Evolutionary conservation across 108 stramenopile genomes (phyloP).

Genomic region (Skeletonema potamos): DNA sequence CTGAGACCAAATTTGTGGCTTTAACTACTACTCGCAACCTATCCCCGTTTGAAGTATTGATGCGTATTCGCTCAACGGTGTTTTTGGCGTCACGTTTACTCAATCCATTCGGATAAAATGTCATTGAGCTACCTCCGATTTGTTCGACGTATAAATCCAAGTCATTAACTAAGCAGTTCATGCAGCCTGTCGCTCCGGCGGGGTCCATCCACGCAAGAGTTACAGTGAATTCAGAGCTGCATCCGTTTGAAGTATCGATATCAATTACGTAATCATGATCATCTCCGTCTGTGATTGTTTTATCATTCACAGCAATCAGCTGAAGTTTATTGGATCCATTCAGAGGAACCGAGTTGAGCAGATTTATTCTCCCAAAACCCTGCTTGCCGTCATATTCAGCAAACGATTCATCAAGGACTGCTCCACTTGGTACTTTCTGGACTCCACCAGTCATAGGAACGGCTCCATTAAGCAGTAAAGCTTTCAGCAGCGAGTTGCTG

Average conservation of each 20-base stretch:
- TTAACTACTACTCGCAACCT: slow-evolving; percentile 20
- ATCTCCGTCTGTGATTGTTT: slow-evolving; percentile 14
- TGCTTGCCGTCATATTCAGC: slow-evolving; percentile 52
- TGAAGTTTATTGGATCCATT: slow-evolving; percentile 25
- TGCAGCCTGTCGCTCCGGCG: slow-evolving; percentile 47
- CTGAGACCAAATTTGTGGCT: slow-evolving; percentile 24
- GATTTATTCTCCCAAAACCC: slow-evolving; percentile 53
- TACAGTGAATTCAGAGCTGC: slow-evolving; percentile 34
- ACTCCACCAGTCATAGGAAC: slow-evolving; percentile 45
- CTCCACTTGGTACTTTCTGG: slow-evolving; percentile 36
- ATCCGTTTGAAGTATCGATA: slow-evolving; percentile 25
- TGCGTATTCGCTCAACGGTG: slow-evolving; percentile 45
- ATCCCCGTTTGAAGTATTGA: slow-evolving; percentile 12
- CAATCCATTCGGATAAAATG: slow-evolving; percentile 45
- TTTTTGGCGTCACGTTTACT: slow-evolving; percentile 26
- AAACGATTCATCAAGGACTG: slow-evolving; percentile 14
- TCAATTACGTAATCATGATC: slow-evolving; percentile 15
- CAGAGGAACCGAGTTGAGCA: slow-evolving; percentile 36
- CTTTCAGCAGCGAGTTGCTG: slow-evolving; percentile 74
- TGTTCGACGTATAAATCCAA: slow-evolving; percentile 53
- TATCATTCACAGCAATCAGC: slow-evolving; percentile 31
- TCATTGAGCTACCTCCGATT: background rate
- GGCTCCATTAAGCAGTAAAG: slow-evolving; percentile 69
- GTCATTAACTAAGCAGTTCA: slow-evolving; percentile 65
- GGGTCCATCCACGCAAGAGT: slow-evolving; percentile 75